Evolutionary conservation across 2,329 filamentous ascomycete genomes (phyloP), one percentile per base, ranked within the genome.

Genomic region (Paecilomyces formosus): DNA sequence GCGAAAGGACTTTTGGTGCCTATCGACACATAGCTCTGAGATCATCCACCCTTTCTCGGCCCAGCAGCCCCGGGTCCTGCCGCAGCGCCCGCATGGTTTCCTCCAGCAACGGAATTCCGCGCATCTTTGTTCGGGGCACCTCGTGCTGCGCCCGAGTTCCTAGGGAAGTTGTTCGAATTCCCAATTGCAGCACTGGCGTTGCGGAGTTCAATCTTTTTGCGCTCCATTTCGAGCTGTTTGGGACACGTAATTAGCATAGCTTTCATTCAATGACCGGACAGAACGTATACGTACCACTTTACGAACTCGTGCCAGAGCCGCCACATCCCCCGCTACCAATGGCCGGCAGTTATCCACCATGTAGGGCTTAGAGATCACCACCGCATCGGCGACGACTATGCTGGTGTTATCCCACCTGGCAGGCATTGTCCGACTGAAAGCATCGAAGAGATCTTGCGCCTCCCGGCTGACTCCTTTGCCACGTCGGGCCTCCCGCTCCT

Each of bases 381-480:
- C 84, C 3, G 81, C 78, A 64, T 87, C 84, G 56, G 82, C 82
- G 54, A 86, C 81, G 57, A 87, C 77, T 62, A 88, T 87, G 55
- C 78, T 78, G 33, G 77, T 74, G 18, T 80, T 81, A 63, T 83
- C 78, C 85, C 85, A 88, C 60, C 82, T 78, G 28, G 82, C 79
- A 9, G 83, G 83, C 67, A 84, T 85, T 70, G 83, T 84, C 64
- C 82, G 79, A 61, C 79, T 80, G 57, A 88, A 78, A 11, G 81
- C 79, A 73, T 87, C 84, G 64, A 85, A 88, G 15, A 88, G 74
- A 57, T 85, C 84, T 71, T 88, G 85, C 26, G 81, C 85, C 62
- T 86, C 84, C 39, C 76, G 79, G 39, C 78, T 82, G 7, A 87
- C 85, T 9, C 83, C 84, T 70, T 83, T 85, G 57, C 84, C 84